Evolutionary conservation across 768 basidiomycete species (phyloP), one percentile per base, ranked within the genome.

Genomic region (Rhodocollybia butyracea): DNA sequence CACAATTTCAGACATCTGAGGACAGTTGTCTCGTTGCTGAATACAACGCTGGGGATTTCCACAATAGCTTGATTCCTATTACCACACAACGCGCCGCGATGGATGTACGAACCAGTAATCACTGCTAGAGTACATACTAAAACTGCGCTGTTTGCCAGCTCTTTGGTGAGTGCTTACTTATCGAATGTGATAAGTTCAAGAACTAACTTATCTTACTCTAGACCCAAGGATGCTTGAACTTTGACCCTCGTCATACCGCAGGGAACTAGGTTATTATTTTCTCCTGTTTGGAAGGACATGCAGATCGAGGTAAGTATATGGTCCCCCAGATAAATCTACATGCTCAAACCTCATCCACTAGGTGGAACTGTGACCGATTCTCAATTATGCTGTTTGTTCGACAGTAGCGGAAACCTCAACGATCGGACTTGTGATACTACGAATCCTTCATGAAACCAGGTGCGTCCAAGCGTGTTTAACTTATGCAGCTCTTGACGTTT

Each of bases 231-330:
- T 64, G 64, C 60, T 43, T 64, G 17, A 64, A 64, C 57, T 63
- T 64, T 29, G 64, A 64, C 51, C 54, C 57, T 24, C 57, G 64
- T 26, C 56, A 62, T n/a, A 57, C 60, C 4, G 50, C 55, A 22
- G 64, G 64, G 7, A 56, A 64, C 59, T 60, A 63, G 50, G 62
- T 64, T 34, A 31, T 64, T 29, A 56, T 64, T 19, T 64, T 64
- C 58, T 63, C 64, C 11, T 64, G 64, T 48, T n/a, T n/a, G n/a
- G 64, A 62, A 46, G 64, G 63, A 26, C 62, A 61, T 22, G 62
- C 62, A 36, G 62, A 63, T 32, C 60, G 62, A 17, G 39, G 60
- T 62, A 31, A 48, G 59, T 60, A 0, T 27, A 15, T n/a, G n/a
- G n/a, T n/a, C n/a, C n/a, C n/a, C n/a, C n/a, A n/a, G n/a, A n/a